Percentiles rank a stretch among this genome's conserved stretches.
Conservation (phyloP, 75 land plant species). For the Selaginella tamariscina region DNA sequence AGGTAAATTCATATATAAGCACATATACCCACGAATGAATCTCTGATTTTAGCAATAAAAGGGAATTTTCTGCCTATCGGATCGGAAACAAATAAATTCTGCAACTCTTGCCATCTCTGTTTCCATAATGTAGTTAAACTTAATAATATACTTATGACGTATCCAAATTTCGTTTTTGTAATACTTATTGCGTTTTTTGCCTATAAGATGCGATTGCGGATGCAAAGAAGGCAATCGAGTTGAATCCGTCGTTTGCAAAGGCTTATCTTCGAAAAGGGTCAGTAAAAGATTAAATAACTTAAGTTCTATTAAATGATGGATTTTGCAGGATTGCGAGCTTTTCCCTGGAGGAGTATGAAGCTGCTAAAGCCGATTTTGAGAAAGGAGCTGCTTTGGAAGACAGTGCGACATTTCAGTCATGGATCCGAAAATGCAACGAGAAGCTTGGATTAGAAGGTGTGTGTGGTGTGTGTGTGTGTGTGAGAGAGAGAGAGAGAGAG, state of each 20-base stretch:
- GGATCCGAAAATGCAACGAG: slow-evolving; percentile 61
- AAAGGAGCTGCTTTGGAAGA: slow-evolving; percentile 40
- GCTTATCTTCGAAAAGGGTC: slow-evolving; percentile 85
- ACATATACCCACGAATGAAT: too few relatives aligned
- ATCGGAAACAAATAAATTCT: too few relatives aligned
- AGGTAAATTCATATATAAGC: too few relatives aligned
- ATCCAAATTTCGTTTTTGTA: too few relatives aligned
- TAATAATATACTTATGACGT: too few relatives aligned
- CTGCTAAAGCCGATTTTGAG: slow-evolving; percentile 66
- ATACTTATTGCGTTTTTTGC: background rate
- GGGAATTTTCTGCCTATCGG: too few relatives aligned
- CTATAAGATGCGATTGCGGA: slow-evolving; percentile 70
- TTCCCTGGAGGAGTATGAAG: slow-evolving; percentile 72
- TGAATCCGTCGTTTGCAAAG: slow-evolving; percentile 58
- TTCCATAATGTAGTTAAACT: too few relatives aligned
- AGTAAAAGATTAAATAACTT: slow-evolving; percentile 12
- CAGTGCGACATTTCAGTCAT: slow-evolving; percentile 36
- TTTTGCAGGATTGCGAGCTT: slow-evolving; percentile 58
- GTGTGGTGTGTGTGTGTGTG: too few relatives aligned
- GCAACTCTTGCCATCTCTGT: too few relatives aligned
- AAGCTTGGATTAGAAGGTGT: slow-evolving; percentile 22
- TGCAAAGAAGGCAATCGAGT: slow-evolving; percentile 76
- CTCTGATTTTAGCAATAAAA: too few relatives aligned
- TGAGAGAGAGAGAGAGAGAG: too few relatives aligned
- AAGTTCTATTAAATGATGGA: background rate